Base-by-base conservation (phyloP, 2,329 filamentous ascomycete genomes). In the Fusarium paranaense region DNA sequence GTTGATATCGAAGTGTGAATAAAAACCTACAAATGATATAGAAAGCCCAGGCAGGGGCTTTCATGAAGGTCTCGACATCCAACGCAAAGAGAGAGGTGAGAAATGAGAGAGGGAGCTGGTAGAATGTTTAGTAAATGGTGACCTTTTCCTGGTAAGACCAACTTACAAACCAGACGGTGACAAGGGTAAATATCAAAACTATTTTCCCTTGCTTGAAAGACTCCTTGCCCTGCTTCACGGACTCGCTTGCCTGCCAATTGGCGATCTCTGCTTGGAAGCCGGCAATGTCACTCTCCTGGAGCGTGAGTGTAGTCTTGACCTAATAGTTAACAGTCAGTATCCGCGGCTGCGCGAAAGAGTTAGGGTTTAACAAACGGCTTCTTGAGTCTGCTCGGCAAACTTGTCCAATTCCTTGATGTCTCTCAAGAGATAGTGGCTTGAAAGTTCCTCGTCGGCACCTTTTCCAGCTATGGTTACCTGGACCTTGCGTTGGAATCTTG, bases 401-500 rank as follows among this genome's bases (percentile, higher is more conserved):
- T 22, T 56, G 4, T 35, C 30, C 1, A 56, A 3, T 33, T 35
- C 30, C 4, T 35, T 1, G 4, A 56, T 6, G 13, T 35, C 13
- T 9, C 6, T 20, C 0, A 35, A 6, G 6, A 56, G 7, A 3
- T 25, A 56, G 0, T 35, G 0, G 5, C 27, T 33, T 9, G 30
- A 20, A 14, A 56, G 30, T 0, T 56, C 52, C 1, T 56, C 11
- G 0, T 11, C 0, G 2, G n/a, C 3, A 6, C 7, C 30, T 0
- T 0, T 20, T 33, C 32, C 7, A 13, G 13, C 30, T 13, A 20
- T 56, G 52, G 5, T 20, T 14, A 3, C 6, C 10, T 35, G 50
- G 50, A 33, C 27, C 8, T 54, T 33, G 2, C 6, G 27, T 4
- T 77, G 75, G 4, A 62, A 60, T 27, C 57, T 35, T 0, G 67